Base-by-base conservation (phyloP, 1,284 basidiomycete genomes). In the Thecaphora thlaspeos region DNA sequence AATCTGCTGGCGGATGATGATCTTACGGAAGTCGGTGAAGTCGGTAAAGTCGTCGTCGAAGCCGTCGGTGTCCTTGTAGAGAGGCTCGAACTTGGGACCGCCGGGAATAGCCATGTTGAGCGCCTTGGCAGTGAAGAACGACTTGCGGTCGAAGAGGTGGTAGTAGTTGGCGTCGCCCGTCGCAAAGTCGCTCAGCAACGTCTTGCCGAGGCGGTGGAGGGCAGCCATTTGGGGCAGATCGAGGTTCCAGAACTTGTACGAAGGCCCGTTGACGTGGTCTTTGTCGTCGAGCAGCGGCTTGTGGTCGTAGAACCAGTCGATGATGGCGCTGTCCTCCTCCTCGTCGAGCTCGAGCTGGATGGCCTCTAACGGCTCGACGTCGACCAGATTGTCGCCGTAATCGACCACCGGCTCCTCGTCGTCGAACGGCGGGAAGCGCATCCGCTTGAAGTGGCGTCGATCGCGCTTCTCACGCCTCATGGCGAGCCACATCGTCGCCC, bases 41-140 rank as follows among this genome's bases (percentile, higher is more conserved):
- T 98, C 94, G 80, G 97, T 97, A 92, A 95, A 98, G 78, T 99
- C 95, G 79, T 98, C 94, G 75, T 99, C 95, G 72, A 91, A 96
- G 11, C 88, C 84, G 73, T 98, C 95, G 85, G 92, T 92, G 75
- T 99, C 95, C 44, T 93, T 86, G 80, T 71, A 75, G 23, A 79
- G 63, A 17, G 77, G 77, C 53, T 79, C 77, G 45, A 97, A 98
- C 79, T 97, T 97, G 3, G 93, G 95, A 51, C 95, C 95, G 61
- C 95, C 95, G 0, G 95, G 95, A 64, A 99, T 94, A 42, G 94
- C 95, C 84, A 97, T 89, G 80, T 97, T 98, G 65, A 98, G 83
- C 37, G 80, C 78, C 81, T 98, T 98, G 30, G 95, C 94, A 1
- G 94, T 93, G 81, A 96, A 98, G 82, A 99, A 98, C 2, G 90